Evolutionary conservation across 805 yeast species (phyloP), one percentile per base, ranked within the genome.

Genomic region (Metschnikowia borealis): DNA sequence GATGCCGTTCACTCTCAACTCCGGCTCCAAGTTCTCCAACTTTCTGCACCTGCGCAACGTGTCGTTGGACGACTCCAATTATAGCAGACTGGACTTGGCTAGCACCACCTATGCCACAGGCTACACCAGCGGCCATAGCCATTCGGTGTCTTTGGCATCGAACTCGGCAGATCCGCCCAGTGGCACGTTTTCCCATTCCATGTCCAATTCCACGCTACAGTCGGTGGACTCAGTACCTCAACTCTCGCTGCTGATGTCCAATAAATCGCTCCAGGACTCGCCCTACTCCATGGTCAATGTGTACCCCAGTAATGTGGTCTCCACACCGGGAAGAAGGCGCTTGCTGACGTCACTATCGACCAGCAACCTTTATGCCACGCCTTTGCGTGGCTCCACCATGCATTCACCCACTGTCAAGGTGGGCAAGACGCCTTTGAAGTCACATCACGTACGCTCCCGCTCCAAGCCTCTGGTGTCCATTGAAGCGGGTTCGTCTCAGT

Each of bases 271-370:
- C 15, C 53, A 62, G 49, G 73, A 67, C 49, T 61, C 67, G 23
- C 71, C 74, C 4, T 56, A 60, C 44, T 62, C 69, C n/a, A 49
- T 37, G 42, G 47, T 49, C 34, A 48, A 46, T n/a, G 39, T 44
- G 17, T n/a, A 34, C 37, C 46, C 46, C 10, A 46, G 29, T 5
- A 46, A 50, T n/a, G 18, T 44, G 11, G 51, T 59, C 36, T 59
- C 69, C 35, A 73, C 77, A 6, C 77, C 78, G 1, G 58, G 71
- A 18, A 60, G 69, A 21, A 59, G 77, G 50, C 67, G 65, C 43
- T 65, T 68, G 60, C 62, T 73, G 54, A 56, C 68, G 38, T 65
- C 74, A 50, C 55, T 73, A 41, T 58, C 69, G 38, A 62, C 73
- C 53, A 50, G 55, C 23, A 54, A 55, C 43, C 52, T 54, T 48